phyloP scores from a whole-genome alignment of 75 land plant genomes.

The Pinus taeda region DNA sequence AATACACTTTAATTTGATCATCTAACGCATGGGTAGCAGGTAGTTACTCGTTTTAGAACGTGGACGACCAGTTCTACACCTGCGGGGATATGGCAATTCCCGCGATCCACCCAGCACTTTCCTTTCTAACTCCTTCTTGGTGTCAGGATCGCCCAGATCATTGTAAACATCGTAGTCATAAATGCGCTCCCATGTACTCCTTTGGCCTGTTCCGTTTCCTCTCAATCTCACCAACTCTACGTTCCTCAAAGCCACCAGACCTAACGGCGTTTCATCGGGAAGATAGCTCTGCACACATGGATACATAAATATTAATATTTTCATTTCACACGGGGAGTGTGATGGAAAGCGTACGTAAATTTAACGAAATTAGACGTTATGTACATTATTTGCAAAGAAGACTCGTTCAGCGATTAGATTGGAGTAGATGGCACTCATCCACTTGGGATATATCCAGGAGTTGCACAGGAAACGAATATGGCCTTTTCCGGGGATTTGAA shows the following conservation, averaged over 20 bases:
- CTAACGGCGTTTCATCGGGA: slow-evolving; percentile 22
- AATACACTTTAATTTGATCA: no score
- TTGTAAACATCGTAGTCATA: slow-evolving; percentile 29
- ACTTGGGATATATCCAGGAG: slow-evolving; percentile 23
- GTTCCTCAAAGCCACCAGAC: slow-evolving; percentile 9
- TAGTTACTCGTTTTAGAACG: slow-evolving; percentile 14
- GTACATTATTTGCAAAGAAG: slow-evolving; percentile 15
- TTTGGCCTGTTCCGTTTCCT: slow-evolving; percentile 16
- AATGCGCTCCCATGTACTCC: slow-evolving; percentile 10
- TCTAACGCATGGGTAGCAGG: not conserved
- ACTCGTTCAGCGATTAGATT: not conserved
- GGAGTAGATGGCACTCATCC: not conserved
- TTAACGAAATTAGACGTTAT: no score
- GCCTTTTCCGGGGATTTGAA: slow-evolving; percentile 6
- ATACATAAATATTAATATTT: not conserved
- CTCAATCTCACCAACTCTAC: slow-evolving; percentile 11
- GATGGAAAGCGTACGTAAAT: no score
- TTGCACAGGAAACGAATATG: slow-evolving; percentile 17
- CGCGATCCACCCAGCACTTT: slow-evolving; percentile 17
- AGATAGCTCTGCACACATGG: slow-evolving; percentile 12
- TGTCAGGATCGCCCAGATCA: slow-evolving; percentile 22
- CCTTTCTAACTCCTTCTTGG: slow-evolving; percentile 2
- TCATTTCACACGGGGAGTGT: not conserved
- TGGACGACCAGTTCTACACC: slow-evolving; percentile 27
- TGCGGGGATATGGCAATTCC: slow-evolving; percentile 21